A percentile compares a stretch with the other conserved stretches of the same genome.
Conservation (phyloP, 2,329 filamentous ascomycete genomes). For the Penicillium sp. region DNA sequence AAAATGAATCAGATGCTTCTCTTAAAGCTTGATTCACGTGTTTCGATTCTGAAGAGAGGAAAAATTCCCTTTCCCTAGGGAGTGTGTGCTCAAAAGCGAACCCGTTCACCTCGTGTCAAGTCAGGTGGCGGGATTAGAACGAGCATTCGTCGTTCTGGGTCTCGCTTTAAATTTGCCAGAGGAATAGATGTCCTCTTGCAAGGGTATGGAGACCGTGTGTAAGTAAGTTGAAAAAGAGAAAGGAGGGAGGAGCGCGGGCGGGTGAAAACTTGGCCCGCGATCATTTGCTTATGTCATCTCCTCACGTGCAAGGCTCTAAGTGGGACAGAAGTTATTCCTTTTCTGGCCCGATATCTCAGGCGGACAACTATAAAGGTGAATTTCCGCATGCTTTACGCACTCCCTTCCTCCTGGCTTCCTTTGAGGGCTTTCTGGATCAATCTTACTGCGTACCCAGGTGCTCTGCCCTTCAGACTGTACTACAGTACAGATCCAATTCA, state of each 20-base stretch:
- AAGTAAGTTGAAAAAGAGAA: slow-evolving; percentile 29
- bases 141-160: slow-evolving; percentile 44
- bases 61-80: neutral
- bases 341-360: neutral
- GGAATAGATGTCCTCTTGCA: slow-evolving; percentile 41
- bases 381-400: too few species aligned
- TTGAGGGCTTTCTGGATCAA: too few species aligned
- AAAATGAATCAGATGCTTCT: neutral
- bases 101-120: slow-evolving; percentile 35
- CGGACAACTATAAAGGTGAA: too few species aligned
- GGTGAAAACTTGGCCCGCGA: slow-evolving; percentile 16
- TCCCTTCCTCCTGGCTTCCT: too few species aligned
- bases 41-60: neutral
- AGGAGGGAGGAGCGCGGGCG: slow-evolving; percentile 13
- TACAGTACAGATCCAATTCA: too few species aligned
- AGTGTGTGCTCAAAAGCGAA: slow-evolving; percentile 49
- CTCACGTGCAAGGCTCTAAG: neutral
- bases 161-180: slow-evolving; percentile 44
- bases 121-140: slow-evolving; percentile 44
- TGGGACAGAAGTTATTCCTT: neutral
- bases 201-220: slow-evolving; percentile 47
- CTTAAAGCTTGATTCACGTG: neutral
- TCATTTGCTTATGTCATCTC: slow-evolving; percentile 2
- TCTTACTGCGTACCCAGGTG: too few species aligned
- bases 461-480: too few species aligned